Evolutionary conservation across 1,139 yeast species (phyloP), one percentile per base, ranked within the genome.

Genomic region (Nakaseomyces nivariensis): DNA sequence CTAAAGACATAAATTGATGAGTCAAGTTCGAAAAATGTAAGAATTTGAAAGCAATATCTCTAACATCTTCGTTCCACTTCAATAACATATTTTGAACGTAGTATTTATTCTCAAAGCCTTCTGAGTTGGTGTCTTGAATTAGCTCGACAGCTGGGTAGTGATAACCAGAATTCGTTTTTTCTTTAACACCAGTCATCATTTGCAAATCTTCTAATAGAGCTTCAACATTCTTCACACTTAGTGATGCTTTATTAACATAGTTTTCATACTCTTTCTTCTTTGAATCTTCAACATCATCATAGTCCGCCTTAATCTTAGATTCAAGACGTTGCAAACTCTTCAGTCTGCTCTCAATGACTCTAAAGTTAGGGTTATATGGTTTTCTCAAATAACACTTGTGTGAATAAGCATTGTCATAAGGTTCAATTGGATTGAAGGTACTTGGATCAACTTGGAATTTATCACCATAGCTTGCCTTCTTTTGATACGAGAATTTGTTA

Each of bases 401-500:
- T 22, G 84, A 75, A 1, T 74, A 72, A 41, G 75, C 73, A 36
- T 74, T 72, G 2, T 78, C 73, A 32, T 69, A 69, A 4, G 73
- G 73, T 33, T 53, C 54, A 6, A 69, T 60, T 33, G 55, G 61
- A 48, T 65, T 52, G 17, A 64, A 66, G 1, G 70, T 67, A 4
- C 60, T 62, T 17, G 65, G 60, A 53, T 70, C 69, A 22, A 69
- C 56, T 48, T 70, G 73, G 48, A 61, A 66, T 45, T 63, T 62
- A 51, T 69, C 71, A 11, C 70, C 72, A 52, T 69, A 72, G 45
- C 74, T 76, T 2, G 81, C 76, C 52, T 85, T 85, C 50, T 95
- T 74, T 57, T 82, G 77, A 65, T 88, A 90, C 29, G 84, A 76
- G 64, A 88, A 82, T 51, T 82, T 75, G 0, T 97, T 96, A 0